These are phyloP conservation scores for Brachypodium distachyon DNA, from an alignment of 202 grass and related monocot species.

Conservation along the genomic window DNA sequence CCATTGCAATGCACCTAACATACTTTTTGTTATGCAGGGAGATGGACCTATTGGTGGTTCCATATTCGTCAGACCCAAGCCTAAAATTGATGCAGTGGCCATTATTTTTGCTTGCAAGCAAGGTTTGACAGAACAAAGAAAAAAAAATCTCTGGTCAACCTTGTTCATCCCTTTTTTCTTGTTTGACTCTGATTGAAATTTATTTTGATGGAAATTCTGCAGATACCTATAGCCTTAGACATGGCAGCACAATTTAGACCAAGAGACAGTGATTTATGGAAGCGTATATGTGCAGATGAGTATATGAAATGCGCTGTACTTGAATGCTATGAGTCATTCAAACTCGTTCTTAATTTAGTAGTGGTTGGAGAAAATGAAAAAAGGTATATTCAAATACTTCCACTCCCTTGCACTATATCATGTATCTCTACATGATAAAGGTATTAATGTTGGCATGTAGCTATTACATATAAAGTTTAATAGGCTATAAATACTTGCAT, in stretches of 20 bases:
- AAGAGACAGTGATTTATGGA: conserved; percentile 93
- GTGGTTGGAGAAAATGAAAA: conserved; percentile 94
- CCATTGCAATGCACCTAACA: neutral
- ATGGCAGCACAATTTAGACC: conserved; percentile 87
- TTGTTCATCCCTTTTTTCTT: conserved; percentile 1
- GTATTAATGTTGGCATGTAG: conserved; percentile 1
- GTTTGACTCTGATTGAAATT: neutral
- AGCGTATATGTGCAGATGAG: conserved; percentile 87
- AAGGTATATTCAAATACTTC: conserved; percentile 42
- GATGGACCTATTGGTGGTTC: conserved; percentile 89
- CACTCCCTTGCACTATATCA: neutral
- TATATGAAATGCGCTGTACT: conserved; percentile 98
- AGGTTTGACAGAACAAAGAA: conserved; percentile 43
- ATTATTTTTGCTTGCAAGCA: conserved; percentile 90
- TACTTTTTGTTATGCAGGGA: conserved; percentile 48
- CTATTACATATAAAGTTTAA: neutral
- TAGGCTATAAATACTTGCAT: conserved; percentile 10
- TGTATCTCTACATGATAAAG: conserved; percentile 4
- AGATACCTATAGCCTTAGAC: conserved; percentile 95
- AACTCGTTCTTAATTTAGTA: conserved; percentile 84
- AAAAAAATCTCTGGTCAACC: neutral
- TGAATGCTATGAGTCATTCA: conserved; percentile 96
- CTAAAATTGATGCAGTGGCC: conserved; percentile 96
- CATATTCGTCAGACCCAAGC: conserved; percentile 85
- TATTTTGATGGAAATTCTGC: conserved; percentile 25